Base-by-base conservation (phyloP, 73 alveolate species). In the Durusdinium trenchii region DNA sequence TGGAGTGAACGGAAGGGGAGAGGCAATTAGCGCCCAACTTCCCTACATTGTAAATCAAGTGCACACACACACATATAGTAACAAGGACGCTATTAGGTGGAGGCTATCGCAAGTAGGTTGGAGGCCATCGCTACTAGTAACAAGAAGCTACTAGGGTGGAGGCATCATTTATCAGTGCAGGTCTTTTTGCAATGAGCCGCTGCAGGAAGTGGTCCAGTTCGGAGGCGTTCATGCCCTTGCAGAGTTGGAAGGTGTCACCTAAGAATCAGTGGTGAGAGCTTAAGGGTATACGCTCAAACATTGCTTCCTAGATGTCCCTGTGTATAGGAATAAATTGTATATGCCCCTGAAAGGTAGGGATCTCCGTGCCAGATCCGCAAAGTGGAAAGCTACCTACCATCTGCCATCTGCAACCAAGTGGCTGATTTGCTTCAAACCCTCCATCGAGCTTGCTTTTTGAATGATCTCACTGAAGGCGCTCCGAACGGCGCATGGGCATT, bases 181-280 rank as follows among this genome's bases (percentile, higher is more conserved):
- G 43, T 30, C 79, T 64, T 64, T 30, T 1, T 51, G 12, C 54
- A n/a, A n/a, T n/a, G 86, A 18, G 86, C 28, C 28, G 47, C 98
- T 91, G 98, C n/a, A 91, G 98, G 78, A 91, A 91, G 57, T 91
- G 98, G 43, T 91, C 98, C 76, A 91, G 30, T 78, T 91, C 98
- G 26, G 76, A 67, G 45, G 98, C 71, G 3, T 47, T 45, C 98
- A 91, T 91, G 42, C 90, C 51, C 90, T 50, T 32, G 57, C 98
- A 91, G 60, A 91, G 98, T 76, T 91, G 98, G 76, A 91, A 91
- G 42, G 82, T 91, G 76, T 91, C 90, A 38, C 98, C 98, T 89
- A 6, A 23, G 94, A 47, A 26, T 20, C 32, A 28, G 46, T 30
- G 47, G 45, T 5, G 48, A 28, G 85, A 6, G 26, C 20, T 30